Conservation (phyloP, 257 asterid species). For the Nicotiana tabacum region DNA sequence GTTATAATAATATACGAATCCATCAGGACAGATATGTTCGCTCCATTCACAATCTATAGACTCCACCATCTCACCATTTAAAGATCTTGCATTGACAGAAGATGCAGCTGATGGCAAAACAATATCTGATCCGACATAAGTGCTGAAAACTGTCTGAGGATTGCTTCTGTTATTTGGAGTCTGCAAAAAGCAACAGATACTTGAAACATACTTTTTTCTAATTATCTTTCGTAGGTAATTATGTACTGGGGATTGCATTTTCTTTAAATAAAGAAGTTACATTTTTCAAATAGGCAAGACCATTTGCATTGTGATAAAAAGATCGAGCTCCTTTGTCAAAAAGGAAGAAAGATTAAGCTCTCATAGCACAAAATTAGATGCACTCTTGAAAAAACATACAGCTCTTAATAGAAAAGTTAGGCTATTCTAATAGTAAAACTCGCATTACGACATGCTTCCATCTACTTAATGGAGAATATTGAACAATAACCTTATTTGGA, state of each 20-base stretch:
- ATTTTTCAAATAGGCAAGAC: slow-evolving; percentile 8
- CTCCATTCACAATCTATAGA: slow-evolving; percentile 84
- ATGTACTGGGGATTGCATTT: not conserved
- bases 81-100: slow-evolving; percentile 25
- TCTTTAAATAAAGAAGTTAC: too few relatives aligned
- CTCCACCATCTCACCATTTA: slow-evolving; percentile 32
- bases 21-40: slow-evolving; percentile 87
- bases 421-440: not conserved
- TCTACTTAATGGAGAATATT: not conserved
- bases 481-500: not conserved
- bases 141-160: slow-evolving; percentile 24
- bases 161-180: slow-evolving; percentile 39
- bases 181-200: slow-evolving; percentile 30
- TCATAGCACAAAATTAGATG: not conserved
- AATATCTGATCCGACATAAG: slow-evolving; percentile 20
- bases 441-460: not conserved
- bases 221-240: not conserved
- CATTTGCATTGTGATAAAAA: not conserved
- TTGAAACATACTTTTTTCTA: not conserved
- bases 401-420: not conserved
- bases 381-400: not conserved
- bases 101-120: slow-evolving; percentile 25
- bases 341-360: not conserved
- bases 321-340: not conserved
- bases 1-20: slow-evolving; percentile 66